These are phyloP conservation scores for Zygnema circumcarinatum DNA, from an alignment of 139 green algal genomes.

Conservation along the genomic window DNA sequence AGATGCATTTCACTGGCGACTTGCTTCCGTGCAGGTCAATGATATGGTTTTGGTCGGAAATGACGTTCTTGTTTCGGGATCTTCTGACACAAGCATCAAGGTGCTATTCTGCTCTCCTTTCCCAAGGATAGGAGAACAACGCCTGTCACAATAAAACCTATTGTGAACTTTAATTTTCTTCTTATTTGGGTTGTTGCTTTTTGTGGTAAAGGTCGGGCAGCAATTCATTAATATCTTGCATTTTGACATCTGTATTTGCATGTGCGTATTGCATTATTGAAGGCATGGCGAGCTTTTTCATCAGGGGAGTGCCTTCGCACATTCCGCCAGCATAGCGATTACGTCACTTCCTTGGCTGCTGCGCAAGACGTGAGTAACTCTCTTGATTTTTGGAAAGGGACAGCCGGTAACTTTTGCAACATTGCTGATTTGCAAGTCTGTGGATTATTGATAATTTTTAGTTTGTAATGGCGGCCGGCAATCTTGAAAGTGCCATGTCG, in stretches of 20 bases:
- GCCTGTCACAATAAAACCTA: too few relatives aligned
- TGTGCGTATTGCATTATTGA: neutral
- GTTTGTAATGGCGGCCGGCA: too few relatives aligned
- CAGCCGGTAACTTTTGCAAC: neutral
- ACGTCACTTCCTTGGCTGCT: slow-evolving; percentile 42
- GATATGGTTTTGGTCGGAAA: slow-evolving; percentile 44
- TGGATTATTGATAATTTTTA: too few relatives aligned
- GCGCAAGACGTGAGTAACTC: slow-evolving; percentile 7
- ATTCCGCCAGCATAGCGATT: slow-evolving; percentile 42
- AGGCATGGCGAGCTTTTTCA: slow-evolving; percentile 40
- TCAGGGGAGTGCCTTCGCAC: slow-evolving; percentile 35
- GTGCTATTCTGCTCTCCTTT: too few relatives aligned
- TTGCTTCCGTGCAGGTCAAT: slow-evolving; percentile 61
- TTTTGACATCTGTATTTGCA: neutral
- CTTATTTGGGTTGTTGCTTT: neutral
- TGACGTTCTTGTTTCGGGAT: slow-evolving; percentile 46
- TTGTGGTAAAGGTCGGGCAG: neutral
- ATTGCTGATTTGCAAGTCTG: too few relatives aligned
- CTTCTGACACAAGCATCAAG: slow-evolving; percentile 53
- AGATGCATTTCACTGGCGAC: too few relatives aligned
- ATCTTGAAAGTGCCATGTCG: too few relatives aligned
- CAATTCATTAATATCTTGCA: neutral
- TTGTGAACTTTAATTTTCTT: slow-evolving; percentile 26
- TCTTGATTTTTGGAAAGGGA: neutral
- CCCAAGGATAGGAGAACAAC: too few relatives aligned